Conservation (phyloP, 805 yeast species). For the Zygosaccharomyces gambellarensis region DNA sequence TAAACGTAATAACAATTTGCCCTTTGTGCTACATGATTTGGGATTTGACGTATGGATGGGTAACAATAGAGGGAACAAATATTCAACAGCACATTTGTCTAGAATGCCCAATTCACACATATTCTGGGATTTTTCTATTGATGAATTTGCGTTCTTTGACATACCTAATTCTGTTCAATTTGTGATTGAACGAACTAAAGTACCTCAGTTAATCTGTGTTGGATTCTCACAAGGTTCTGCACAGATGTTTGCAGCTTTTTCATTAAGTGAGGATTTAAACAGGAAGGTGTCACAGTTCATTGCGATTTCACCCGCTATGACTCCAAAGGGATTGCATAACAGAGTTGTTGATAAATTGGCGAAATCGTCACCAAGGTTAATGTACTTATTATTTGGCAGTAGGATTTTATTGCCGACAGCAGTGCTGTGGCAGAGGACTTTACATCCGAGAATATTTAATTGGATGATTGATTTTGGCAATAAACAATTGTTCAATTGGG, state of each 20-base stretch:
- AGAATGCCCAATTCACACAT: slow-evolving; percentile 36
- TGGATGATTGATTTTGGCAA: slow-evolving; percentile 66
- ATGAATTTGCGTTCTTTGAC: slow-evolving; percentile 87
- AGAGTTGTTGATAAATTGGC: slow-evolving; percentile 69
- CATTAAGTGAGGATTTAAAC: slow-evolving; percentile 61
- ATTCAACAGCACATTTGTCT: slow-evolving; percentile 71
- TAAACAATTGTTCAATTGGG: slow-evolving; percentile 73
- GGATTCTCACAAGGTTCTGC: slow-evolving; percentile 96
- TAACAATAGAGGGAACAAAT: slow-evolving; percentile 88
- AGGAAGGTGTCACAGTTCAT: slow-evolving; percentile 52
- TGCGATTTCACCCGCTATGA: slow-evolving; percentile 91
- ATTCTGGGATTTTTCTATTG: slow-evolving; percentile 89
- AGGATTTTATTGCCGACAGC: slow-evolving; percentile 73
- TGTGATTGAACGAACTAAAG: slow-evolving; percentile 50
- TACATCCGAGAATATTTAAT: slow-evolving; percentile 31
- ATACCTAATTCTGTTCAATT: slow-evolving; percentile 80
- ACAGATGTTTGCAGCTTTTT: slow-evolving; percentile 80
- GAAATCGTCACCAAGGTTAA: slow-evolving; percentile 67
- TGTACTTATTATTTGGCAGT: slow-evolving; percentile 69
- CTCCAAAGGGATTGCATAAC: slow-evolving; percentile 80
- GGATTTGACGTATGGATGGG: slow-evolving; percentile 97
- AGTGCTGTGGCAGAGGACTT: slow-evolving; percentile 61
- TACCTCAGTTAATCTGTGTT: slow-evolving; percentile 52
- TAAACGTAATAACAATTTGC: slow-evolving; percentile 52
- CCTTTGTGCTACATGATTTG: slow-evolving; percentile 67